Base-by-base conservation (phyloP, 2,329 filamentous ascomycete genomes). In the Hypoxylon sp. region DNA sequence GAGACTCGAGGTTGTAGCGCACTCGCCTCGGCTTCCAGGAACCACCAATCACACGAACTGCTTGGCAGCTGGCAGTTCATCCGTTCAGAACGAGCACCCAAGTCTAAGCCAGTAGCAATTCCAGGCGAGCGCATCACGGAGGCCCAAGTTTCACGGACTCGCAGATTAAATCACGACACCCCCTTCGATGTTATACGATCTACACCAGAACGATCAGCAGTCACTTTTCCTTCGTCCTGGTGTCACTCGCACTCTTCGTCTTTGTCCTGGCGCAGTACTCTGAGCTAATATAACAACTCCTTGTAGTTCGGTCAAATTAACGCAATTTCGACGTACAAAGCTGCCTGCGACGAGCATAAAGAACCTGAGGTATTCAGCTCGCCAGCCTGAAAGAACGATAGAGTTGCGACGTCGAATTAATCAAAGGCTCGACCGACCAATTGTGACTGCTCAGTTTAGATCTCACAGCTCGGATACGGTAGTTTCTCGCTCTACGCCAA, bases 261-360 rank as follows among this genome's bases (percentile, higher is more conserved):
- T 75, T 75, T 75, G 72, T 75, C 59, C 59, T 72, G 57, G 56
- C 48, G 41, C 51, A 52, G 23, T 19, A 65, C 7, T 52, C 65
- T 63, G 14, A 63, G 71, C 74, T 76, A 70, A 76, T 70, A 68
- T 68, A 65, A 46, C 58, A 62, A 57, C 59, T 49, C 62, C 60
- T 63, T 65, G 57, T 51, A 64, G 65, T 56, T 59, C 69, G 61
- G 52, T 61, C 64, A 60, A 51, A 67, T 66, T 64, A 67, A 58
- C 55, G 17, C 57, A 69, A 61, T 45, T 17, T 55, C 58, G 48
- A 68, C 60, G 49, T 52, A 72, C 69, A 68, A 73, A 68, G 52
- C 71, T 72, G 57, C 62, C 59, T 66, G 60, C 67, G 60, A 70
- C 65, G 34, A 71, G 13, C 62, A 74, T 72, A 75, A 75, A 74